Percentiles rank a stretch among this genome's conserved stretches.
Evolutionary conservation across 2,329 filamentous ascomycete genomes (phyloP).

Genomic region (Cytospora mali): DNA sequence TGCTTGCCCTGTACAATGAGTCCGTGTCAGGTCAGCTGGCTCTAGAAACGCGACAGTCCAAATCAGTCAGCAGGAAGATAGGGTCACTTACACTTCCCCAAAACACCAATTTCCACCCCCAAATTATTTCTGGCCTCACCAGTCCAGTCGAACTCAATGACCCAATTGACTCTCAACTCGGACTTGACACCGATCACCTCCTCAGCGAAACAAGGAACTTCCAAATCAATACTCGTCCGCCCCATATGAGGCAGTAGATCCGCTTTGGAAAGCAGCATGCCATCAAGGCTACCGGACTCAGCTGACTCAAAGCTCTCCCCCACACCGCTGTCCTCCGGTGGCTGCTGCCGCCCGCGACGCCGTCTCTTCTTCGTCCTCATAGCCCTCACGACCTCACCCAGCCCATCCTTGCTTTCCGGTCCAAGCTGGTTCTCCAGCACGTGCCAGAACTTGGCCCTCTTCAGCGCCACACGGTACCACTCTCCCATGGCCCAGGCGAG

Average conservation of each 20-base stretch:
- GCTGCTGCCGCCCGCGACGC: slow-evolving; percentile 26
- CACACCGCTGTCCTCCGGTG: slow-evolving; percentile 25
- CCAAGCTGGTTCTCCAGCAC: slow-evolving; percentile 53
- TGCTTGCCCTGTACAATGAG: slow-evolving; percentile 56
- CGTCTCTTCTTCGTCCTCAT: slow-evolving; percentile 35
- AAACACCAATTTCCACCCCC: slow-evolving; percentile 56
- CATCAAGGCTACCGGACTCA: slow-evolving; percentile 10
- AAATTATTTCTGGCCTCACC: slow-evolving; percentile 68
- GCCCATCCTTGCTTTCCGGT: slow-evolving; percentile 35
- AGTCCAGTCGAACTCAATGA: slow-evolving; percentile 70
- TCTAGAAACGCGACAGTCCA: no score
- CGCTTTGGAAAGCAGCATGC: slow-evolving; percentile 35
- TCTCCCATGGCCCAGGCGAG: slow-evolving; percentile 69
- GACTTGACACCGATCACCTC: slow-evolving; percentile 40
- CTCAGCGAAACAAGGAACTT: slow-evolving; percentile 45
- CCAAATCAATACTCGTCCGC: slow-evolving; percentile 53
- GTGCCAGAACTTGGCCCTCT: slow-evolving; percentile 66
- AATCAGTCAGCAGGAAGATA: no score
- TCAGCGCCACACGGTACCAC: slow-evolving; percentile 64
- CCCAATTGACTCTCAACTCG: slow-evolving; percentile 61
- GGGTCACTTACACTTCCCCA: slow-evolving; percentile 62
- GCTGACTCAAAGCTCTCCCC: slow-evolving; percentile 22
- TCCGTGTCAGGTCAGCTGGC: background rate
- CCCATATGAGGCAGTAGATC: slow-evolving; percentile 59
- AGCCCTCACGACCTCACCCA: slow-evolving; percentile 36